Evolutionary conservation across 495 filamentous ascomycete genomes (phyloP).

Genomic region (Hypoxylon trugodes): DNA sequence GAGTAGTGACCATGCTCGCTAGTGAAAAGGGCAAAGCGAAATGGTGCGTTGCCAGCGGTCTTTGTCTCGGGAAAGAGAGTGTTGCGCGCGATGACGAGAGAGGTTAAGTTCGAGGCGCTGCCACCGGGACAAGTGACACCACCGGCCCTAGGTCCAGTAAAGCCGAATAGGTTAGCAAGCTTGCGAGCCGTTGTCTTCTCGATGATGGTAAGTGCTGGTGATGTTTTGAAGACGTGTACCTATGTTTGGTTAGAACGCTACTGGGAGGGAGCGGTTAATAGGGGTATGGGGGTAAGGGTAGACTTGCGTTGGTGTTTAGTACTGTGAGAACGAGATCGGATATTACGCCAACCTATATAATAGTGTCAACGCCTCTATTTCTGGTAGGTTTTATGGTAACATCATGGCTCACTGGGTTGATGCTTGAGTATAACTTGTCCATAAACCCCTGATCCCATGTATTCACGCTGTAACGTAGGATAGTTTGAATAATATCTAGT

Average conservation of each 20-base stretch:
- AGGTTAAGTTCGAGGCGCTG: slow-evolving; percentile 83
- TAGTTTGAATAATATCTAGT: slow-evolving; percentile 66
- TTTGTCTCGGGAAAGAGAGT: slow-evolving; percentile 81
- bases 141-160: slow-evolving; percentile 75
- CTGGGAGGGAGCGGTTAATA: too few relatives aligned
- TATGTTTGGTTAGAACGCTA: slow-evolving; percentile 38
- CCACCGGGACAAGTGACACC: slow-evolving; percentile 91
- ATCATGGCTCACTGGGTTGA: slow-evolving; percentile 69
- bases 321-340: slow-evolving; percentile 83
- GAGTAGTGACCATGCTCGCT: slow-evolving; percentile 90
- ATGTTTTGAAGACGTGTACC: slow-evolving; percentile 88
- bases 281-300: not conserved
- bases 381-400: not conserved
- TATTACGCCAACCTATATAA: slow-evolving; percentile 70
- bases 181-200: slow-evolving; percentile 77
- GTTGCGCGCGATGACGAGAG: slow-evolving; percentile 90
- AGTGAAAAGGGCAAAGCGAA: slow-evolving; percentile 85
- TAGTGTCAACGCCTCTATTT: not conserved
- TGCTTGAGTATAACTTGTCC: slow-evolving; percentile 89
- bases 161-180: slow-evolving; percentile 80
- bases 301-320: slow-evolving; percentile 83
- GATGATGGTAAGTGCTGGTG: slow-evolving; percentile 84
- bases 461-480: slow-evolving; percentile 87
- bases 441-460: slow-evolving; percentile 97
- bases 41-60: slow-evolving; percentile 67